Percentiles rank a stretch among this genome's conserved stretches.
phyloP scores from a whole-genome alignment of 2,329 filamentous ascomycete species.

The Fusarium bactridioides region DNA sequence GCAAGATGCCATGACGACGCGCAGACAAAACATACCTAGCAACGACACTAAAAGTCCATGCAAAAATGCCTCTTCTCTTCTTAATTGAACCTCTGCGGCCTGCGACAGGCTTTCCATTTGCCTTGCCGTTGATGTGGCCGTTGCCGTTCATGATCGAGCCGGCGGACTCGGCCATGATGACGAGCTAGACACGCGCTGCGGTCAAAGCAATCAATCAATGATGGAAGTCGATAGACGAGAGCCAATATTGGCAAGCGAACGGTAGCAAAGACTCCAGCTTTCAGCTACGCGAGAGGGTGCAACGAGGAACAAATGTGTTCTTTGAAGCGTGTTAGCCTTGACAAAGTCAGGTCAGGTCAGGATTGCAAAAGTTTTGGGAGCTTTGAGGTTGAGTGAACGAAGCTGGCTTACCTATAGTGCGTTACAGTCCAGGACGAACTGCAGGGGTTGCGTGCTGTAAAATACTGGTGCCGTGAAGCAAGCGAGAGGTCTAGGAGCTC shows the following conservation, averaged over 20 bases:
- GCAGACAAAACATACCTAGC: constrained; percentile 58
- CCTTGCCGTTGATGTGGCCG: constrained; percentile 48
- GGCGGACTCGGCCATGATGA: constrained; percentile 48
- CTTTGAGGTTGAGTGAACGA: constrained; percentile 7
- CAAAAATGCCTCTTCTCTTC: constrained; percentile 42
- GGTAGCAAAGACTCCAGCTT: constrained; percentile 5
- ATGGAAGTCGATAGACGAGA: constrained; percentile 7
- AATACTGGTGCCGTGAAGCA: constrained; percentile 10
- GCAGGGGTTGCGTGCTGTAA: constrained; percentile 25
- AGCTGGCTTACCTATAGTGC: constrained; percentile 18
- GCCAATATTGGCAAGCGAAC: constrained; percentile 19
- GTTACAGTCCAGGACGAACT: neutral
- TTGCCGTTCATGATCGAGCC: constrained; percentile 49
- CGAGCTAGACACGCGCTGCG: constrained; percentile 24
- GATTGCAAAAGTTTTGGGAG: constrained; percentile 24
- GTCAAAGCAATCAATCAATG: constrained; percentile 18
- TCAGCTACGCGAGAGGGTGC: constrained; percentile 5
- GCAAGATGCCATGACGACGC: constrained; percentile 2
- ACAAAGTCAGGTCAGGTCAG: constrained; percentile 17
- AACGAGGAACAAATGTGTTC: constrained; percentile 10
- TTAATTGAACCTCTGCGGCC: constrained; percentile 34
- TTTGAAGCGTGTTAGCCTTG: constrained; percentile 16
- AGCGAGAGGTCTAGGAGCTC: constrained; percentile 20
- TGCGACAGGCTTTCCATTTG: constrained; percentile 41
- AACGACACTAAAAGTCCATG: constrained; percentile 56